Base-by-base conservation (phyloP, 2,329 filamentous ascomycete species). In the Verticillium nonalfalfae region DNA sequence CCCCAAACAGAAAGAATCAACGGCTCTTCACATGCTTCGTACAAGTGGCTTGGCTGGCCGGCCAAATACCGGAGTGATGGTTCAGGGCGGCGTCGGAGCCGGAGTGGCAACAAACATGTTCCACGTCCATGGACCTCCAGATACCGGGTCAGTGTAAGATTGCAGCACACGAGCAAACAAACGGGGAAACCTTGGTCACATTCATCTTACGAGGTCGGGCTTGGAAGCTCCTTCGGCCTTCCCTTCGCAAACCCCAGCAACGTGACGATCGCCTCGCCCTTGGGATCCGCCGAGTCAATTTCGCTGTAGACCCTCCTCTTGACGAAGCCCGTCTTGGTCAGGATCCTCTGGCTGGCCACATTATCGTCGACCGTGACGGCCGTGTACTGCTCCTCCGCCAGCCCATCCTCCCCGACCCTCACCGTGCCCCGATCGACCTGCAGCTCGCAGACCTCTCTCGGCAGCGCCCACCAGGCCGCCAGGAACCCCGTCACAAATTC, bases 321-420 rank as follows among this genome's bases (percentile, higher is more conserved):
- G 66, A 73, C 72, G 64, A 89, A 86, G 1, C 86, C 85, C 14
- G 69, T 72, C 68, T 88, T 89, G 57, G 70, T 67, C 60, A 90
- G 65, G 7, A 90, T 82, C 3, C 77, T 77, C 62, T 80, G 79
- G 66, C 87, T 90, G 3, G 74, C 75, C 7, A 62, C 60, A 66
- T 90, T 88, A 13, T 70, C 68, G 0, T 70, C 70, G 40, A 82
- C 77, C 10, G 82, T 81, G 7, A 82, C 70, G 1, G 82, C 82
- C 18, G 74, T 67, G 54, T 85, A 63, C 56, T 72, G 66, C 69
- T 83, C 80, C 34, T 70, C 70, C 33, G 75, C 73, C 54, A 68
- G 50, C 11, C 45, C 45, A 18, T 66, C 63, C 13, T 63, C 68
- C 14, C 34, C 60, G 4, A 63, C 31, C n/a, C 60, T 66, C 15